These are phyloP conservation scores for Teratosphaeria pseudoeucalypti DNA, from an alignment of 2,329 filamentous ascomycete genomes.

Conservation along the genomic window DNA sequence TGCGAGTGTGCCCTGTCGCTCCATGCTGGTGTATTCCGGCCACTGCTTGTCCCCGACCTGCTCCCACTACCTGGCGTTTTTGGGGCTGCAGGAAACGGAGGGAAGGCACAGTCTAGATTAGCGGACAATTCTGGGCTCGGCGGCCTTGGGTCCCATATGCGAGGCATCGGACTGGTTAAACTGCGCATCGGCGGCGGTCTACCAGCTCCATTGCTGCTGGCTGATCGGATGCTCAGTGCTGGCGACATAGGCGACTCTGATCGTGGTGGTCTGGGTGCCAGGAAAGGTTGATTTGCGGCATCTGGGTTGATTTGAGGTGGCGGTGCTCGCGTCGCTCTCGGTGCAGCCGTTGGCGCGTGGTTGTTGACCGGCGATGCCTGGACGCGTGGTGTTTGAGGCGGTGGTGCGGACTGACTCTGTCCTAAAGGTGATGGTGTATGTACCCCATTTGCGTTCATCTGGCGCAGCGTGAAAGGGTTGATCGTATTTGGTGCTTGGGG, in stretches of 20 bases:
- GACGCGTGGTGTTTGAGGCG: slow-evolving; percentile 5
- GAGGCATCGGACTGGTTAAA: slow-evolving; percentile 21
- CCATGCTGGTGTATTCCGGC: slow-evolving; percentile 15
- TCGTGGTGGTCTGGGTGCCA: slow-evolving; percentile 33
- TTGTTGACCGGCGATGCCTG: slow-evolving; percentile 6
- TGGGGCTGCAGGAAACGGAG: slow-evolving; percentile 37
- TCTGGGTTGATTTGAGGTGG: slow-evolving; percentile 22
- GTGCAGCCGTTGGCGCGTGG: slow-evolving; percentile 22
- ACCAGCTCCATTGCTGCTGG: slow-evolving; percentile 11
- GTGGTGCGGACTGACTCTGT: slow-evolving; percentile 2
- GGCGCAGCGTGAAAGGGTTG: slow-evolving; percentile 19
- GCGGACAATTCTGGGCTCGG: slow-evolving; percentile 33
- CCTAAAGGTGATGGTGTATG: slow-evolving; percentile 9
- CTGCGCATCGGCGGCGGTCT: slow-evolving; percentile 16
- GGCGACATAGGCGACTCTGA: slow-evolving; percentile 42
- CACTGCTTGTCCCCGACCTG: slow-evolving; percentile 12
- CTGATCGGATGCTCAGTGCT: slow-evolving; percentile 21
- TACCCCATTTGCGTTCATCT: slow-evolving; percentile 9
- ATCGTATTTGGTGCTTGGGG: slow-evolving; percentile 11
- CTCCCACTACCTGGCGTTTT: neutral
- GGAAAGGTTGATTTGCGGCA: slow-evolving; percentile 21
- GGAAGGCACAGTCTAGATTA: slow-evolving; percentile 43
- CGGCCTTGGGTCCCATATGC: slow-evolving; percentile 21
- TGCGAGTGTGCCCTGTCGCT: slow-evolving; percentile 18
- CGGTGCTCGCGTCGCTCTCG: slow-evolving; percentile 10